Evolutionary conservation across 164 flowering plant genomes (phyloP), one percentile per base, ranked within the genome.

Genomic region (Kingdonia uniflora): DNA sequence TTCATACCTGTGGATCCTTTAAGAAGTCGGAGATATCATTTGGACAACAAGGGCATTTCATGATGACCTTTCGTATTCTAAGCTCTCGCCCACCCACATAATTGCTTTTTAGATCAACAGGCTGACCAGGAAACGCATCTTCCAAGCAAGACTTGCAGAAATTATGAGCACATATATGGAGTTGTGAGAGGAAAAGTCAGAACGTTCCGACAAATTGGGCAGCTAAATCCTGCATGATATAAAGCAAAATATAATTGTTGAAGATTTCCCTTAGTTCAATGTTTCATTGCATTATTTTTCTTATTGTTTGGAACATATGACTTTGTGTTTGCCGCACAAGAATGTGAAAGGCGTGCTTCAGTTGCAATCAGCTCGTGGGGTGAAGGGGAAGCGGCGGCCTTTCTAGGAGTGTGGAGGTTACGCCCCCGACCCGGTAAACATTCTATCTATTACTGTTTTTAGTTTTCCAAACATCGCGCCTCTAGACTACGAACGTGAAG

Each of bases 81-180:
- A 92, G 68, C 5, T 77, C 62, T 24, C 96, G 65, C 48, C 92
- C 66, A 16, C 94, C 92, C 42, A 51, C 59, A 54, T 70, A 68
- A 13, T 58, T 72, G 66, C 99, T 74, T 48, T 85, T 72, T 52
- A 68, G 79, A 14, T 76, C 44, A 22, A 76, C 71, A 22, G 66
- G 54, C 61, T 88, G 75, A 2, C 90, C 96, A 39, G 77, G 71
- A 70, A 89, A 94, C 7, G 68, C 76, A 56, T 59, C 75, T 60
- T 82, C 92, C 58, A 94, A 67, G 56, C 99, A 94, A 2, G 66
- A 39, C 78, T 89, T 86, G 76, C 99, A 94, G 61, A 89, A 94
- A 57, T 87, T 89, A 48, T 94, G 99, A 56, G 82, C 99, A 71
- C 97, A 94, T 87, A 4, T 86, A 94, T 0, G 95, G 95, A 10